Evolutionary conservation across 140 eudicot genomes (phyloP), one percentile per base, ranked within the genome.

Genomic region (Senecio squalidus): DNA sequence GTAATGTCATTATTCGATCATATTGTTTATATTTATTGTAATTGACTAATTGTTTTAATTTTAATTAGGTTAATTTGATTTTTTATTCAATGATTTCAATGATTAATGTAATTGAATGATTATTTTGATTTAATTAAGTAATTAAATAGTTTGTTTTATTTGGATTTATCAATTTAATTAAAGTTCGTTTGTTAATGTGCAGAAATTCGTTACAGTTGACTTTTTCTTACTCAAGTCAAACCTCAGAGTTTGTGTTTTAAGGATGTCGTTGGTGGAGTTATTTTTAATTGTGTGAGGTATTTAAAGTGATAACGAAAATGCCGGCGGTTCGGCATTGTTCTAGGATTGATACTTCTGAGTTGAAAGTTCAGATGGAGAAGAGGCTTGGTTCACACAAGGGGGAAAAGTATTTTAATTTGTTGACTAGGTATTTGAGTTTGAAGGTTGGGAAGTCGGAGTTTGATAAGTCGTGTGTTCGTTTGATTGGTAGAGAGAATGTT

Each of bases 401-500:
- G 1, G 82, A 73, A 20, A 72, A 72, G 55, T 85, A 89, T 51
- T 89, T 85, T 49, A 63, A 53, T 79, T 68, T 80, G 0, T 49
- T 89, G 6, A 72, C 66, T 0, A 62, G 77, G 39, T 89, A 41
- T 41, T 54, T 85, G 14, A 72, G 80, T 67, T 68, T 44, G 2
- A 73, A 80, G 58, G 59, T 85, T 17, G 70, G 66, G 31, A 89
- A 82, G 66, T 43, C 84, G 2, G 89, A 89, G 60, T 85, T 85
- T 25, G 76, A 89, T 71, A 75, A 69, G 43, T 65, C 62, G 15
- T 89, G 95, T 62, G n/a, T 75, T 5, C 73, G 68, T 47, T 58
- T 81, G 54, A 22, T 89, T 7, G 97, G 97, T 23, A 60, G 81
- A 27, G 86, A 85, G 71, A 85, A 82, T 53, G 34, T 84, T 21